Percentiles rank a stretch among this genome's conserved stretches.
Conservation (phyloP, 441 rosid species). For the Brassica hybrid region DNA sequence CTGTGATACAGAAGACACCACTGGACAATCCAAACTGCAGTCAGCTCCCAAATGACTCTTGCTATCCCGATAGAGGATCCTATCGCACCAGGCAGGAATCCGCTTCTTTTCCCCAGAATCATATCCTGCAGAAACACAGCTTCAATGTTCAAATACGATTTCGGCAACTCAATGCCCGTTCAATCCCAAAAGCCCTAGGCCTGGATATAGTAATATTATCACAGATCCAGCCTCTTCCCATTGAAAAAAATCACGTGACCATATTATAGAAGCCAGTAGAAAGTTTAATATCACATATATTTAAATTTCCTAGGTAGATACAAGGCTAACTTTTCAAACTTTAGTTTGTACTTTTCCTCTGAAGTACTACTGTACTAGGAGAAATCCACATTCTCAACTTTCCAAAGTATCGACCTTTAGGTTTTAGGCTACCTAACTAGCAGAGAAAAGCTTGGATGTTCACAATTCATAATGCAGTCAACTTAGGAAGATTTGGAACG, state of each 20-base stretch:
- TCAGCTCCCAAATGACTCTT: slow-evolving; percentile 51
- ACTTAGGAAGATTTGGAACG: slow-evolving; percentile 1
- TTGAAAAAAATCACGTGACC: background rate
- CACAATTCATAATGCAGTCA: slow-evolving; percentile 3
- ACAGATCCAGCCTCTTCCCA: slow-evolving; percentile 10
- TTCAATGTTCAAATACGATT: slow-evolving; percentile 15
- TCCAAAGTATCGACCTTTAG: background rate
- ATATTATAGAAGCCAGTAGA: slow-evolving; percentile 8
- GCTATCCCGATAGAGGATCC: slow-evolving; percentile 72
- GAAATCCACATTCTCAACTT: slow-evolving; percentile 11
- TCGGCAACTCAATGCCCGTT: background rate
- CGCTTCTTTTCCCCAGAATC: slow-evolving; percentile 86
- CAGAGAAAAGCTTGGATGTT: slow-evolving; percentile 3
- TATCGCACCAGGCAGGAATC: slow-evolving; percentile 84
- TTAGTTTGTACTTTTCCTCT: background rate
- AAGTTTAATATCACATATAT: background rate
- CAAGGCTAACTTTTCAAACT: background rate
- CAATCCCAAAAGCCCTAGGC: background rate
- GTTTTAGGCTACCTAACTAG: background rate
- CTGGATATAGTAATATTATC: slow-evolving; percentile 5
- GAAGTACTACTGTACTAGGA: slow-evolving; percentile 3
- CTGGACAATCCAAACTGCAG: slow-evolving; percentile 71
- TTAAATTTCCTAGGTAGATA: background rate
- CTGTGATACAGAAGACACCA: slow-evolving; percentile 60
- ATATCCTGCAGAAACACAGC: slow-evolving; percentile 52